A percentile compares a stretch with the other conserved stretches of the same genome.
Evolutionary conservation across 2,329 filamentous ascomycete genomes (phyloP).

Genomic region (Phaeophleospora eucalypticola): DNA sequence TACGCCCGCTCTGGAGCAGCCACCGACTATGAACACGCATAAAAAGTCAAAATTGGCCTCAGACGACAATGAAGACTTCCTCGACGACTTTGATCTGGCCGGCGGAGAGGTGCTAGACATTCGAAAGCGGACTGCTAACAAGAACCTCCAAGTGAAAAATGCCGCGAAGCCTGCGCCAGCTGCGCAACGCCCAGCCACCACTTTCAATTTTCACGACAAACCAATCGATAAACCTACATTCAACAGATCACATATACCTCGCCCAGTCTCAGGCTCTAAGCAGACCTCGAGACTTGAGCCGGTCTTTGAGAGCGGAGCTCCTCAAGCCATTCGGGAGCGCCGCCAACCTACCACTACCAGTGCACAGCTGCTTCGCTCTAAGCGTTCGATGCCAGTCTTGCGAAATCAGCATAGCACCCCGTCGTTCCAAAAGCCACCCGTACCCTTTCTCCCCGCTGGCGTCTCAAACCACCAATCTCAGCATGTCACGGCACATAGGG

Average conservation of each 20-base stretch:
- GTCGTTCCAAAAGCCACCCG: slow-evolving; percentile 59
- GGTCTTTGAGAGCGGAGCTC: slow-evolving; percentile 82
- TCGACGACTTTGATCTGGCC: slow-evolving; percentile 81
- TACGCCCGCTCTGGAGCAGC: slow-evolving; percentile 30
- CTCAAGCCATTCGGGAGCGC: slow-evolving; percentile 60
- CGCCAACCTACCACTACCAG: slow-evolving; percentile 51
- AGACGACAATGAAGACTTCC: slow-evolving; percentile 65
- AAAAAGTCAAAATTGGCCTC: slow-evolving; percentile 32
- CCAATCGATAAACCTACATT: slow-evolving; percentile 37
- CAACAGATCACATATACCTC: slow-evolving; percentile 67
- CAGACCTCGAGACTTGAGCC: slow-evolving; percentile 71
- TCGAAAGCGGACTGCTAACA: slow-evolving; percentile 77
- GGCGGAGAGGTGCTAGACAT: slow-evolving; percentile 72
- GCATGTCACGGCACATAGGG: slow-evolving; percentile 65
- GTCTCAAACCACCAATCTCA: slow-evolving; percentile 70
- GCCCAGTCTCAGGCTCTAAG: slow-evolving; percentile 58
- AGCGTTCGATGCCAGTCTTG: slow-evolving; percentile 58
- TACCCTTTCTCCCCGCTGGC: slow-evolving; percentile 77
- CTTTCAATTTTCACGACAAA: slow-evolving; percentile 87
- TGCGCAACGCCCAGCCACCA: slow-evolving; percentile 68
- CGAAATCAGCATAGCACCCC: slow-evolving; percentile 40
- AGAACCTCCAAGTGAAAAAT: slow-evolving; percentile 81
- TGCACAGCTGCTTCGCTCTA: slow-evolving; percentile 54
- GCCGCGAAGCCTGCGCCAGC: slow-evolving; percentile 59
- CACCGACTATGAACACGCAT: slow-evolving; percentile 34